A percentile compares a stretch with the other conserved stretches of the same genome.
Evolutionary conservation across 2,329 filamentous ascomycete genomes (phyloP).

Genomic region (Chalaropsis thielavioides): DNA sequence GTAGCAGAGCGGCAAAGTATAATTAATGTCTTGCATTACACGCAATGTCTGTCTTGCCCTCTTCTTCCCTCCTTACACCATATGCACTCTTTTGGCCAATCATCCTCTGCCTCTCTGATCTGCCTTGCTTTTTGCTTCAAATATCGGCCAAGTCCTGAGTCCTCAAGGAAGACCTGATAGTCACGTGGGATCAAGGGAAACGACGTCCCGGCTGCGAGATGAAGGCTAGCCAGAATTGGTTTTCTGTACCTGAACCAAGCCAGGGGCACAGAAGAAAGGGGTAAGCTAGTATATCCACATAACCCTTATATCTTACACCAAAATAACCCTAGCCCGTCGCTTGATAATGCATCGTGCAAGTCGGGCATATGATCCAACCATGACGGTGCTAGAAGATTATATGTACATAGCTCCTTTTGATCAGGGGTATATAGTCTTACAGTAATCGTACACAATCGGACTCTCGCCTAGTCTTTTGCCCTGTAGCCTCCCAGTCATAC

Average conservation of each 20-base stretch:
- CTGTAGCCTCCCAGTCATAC: neutral
- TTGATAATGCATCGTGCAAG: neutral
- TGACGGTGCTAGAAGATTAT: too few relatives aligned
- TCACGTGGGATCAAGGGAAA: neutral
- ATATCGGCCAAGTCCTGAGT: neutral
- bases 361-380: neutral
- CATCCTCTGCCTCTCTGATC: neutral
- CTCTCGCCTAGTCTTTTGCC: neutral
- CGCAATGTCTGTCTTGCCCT: neutral
- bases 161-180: neutral
- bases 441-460: neutral
- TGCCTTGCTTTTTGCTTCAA: neutral
- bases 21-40: neutral
- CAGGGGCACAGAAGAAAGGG: neutral
- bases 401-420: neutral
- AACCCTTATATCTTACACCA: neutral
- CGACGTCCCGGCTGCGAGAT: neutral
- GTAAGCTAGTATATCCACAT: neutral
- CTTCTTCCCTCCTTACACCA: neutral
- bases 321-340: neutral
- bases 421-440: neutral
- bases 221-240: neutral
- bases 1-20: neutral
- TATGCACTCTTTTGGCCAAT: neutral
- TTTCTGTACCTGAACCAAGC: slow-evolving; percentile 6